phyloP scores from a whole-genome alignment of 495 filamentous ascomycete genomes.

The Hypoxylon fragiforme region DNA sequence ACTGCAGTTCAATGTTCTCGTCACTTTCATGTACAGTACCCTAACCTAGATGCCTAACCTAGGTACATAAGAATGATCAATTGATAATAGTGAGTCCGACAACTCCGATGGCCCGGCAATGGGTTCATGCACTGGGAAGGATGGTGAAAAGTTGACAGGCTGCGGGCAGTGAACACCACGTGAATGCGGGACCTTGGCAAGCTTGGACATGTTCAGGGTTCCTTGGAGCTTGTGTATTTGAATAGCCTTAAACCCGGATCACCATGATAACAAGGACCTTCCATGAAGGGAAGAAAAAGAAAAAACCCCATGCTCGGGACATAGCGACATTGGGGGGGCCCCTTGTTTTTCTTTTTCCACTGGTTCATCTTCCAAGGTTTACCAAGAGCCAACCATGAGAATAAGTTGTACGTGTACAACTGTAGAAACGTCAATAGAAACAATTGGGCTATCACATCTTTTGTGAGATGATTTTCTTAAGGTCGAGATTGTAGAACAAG shows the following conservation, averaged over 20 bases:
- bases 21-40: too few species aligned
- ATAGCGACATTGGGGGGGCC: constrained; percentile 7
- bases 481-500: constrained; percentile 22
- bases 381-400: too few species aligned
- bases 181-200: constrained; percentile 10
- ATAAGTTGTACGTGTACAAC: too few species aligned
- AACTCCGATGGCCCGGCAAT: constrained; percentile 30
- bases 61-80: too few species aligned
- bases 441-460: constrained; percentile 25
- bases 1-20: too few species aligned
- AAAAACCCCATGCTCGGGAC: constrained; percentile 16
- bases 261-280: constrained; percentile 4
- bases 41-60: too few species aligned
- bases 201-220: background rate
- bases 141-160: constrained; percentile 12
- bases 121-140: constrained; percentile 23
- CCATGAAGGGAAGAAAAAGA: too few species aligned
- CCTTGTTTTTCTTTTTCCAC: too few species aligned
- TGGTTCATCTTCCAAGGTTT: background rate
- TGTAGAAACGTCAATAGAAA: too few species aligned
- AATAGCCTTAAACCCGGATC: too few species aligned
- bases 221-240: too few species aligned
- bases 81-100: too few species aligned
- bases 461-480: constrained; percentile 30
- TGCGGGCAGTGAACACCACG: constrained; percentile 20